Base-by-base conservation (phyloP, 2,329 filamentous ascomycete species). In the Grosmannia clavigera region DNA sequence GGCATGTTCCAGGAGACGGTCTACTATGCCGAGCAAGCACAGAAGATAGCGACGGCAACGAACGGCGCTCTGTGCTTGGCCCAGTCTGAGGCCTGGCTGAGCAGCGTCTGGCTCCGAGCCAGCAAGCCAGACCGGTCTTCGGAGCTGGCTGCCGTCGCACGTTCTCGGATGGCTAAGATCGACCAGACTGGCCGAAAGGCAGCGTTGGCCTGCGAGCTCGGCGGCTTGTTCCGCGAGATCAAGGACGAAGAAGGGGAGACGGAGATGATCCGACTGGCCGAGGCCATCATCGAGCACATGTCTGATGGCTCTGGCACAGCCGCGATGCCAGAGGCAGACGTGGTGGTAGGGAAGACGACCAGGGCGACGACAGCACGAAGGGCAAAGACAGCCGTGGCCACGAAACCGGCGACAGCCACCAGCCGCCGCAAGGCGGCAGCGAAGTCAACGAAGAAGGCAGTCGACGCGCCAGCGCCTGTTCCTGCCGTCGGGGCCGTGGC, bases 1-100 rank as follows among this genome's bases (percentile, higher is more conserved):
- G 94, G 94, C 33, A 81, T 95, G 73, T 90, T 91, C 64, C 85
- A 90, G 62, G 92, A 97, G 70, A 92, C 92, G 2, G 75, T 92
- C 0, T 94, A 92, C 69, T 95, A 95, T 66, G 86, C 87, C 1
- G 87, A 96, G 65, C 88, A 94, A 66, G 91, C 91, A 0, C 78
- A 87, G 59, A 90, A 87, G 67, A 81, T 95, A 62, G 89, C 89
- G 27, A 78, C 80, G 61, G 82, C 81, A n/a, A 81, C 88, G 10
- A 76, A 81, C 55, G 85, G 87, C 0, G 77, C 81, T 43, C 77
- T 85, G 14, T 81, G 81, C 66, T 72, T 76, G 51, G 78, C 81
- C 0, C 77, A 82, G 63, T 78, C 79, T 9, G 75, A 78, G 3
- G 75, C 77, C 5, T 81, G 81, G 77, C 73, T 79, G 16, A 81